phyloP scores from a whole-genome alignment of 208 protist genomes.

The Acanthamoeba sp. region DNA sequence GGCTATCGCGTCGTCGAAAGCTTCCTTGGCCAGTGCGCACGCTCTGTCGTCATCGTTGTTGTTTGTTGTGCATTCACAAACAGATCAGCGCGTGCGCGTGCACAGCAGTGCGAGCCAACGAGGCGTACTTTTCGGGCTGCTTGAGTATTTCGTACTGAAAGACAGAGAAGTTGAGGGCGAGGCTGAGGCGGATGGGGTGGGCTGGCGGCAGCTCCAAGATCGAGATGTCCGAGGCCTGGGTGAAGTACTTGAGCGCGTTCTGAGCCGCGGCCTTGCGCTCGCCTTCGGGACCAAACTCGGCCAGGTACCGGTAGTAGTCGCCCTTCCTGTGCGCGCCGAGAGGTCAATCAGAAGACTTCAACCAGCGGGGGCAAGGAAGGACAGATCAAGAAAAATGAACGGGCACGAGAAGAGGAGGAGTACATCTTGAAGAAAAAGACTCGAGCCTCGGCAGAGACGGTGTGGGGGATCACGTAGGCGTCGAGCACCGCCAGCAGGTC shows the following conservation, averaged over 20 bases:
- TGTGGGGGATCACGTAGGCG: slow-evolving; percentile 77
- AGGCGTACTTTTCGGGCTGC: slow-evolving; percentile 91
- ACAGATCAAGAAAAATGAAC: not conserved
- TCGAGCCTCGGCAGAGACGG: slow-evolving; percentile 88
- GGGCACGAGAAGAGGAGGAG: slow-evolving; percentile 80
- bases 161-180: slow-evolving; percentile 99
- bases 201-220: slow-evolving; percentile 92
- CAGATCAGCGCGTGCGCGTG: not conserved
- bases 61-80: too few relatives aligned
- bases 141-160: slow-evolving; percentile 99
- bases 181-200: slow-evolving; percentile 98
- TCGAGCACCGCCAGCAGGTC: slow-evolving; percentile 78
- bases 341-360: too few relatives aligned
- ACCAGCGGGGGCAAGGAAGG: too few relatives aligned
- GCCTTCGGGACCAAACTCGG: slow-evolving; percentile 95
- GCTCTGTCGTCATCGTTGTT: slow-evolving; percentile 89
- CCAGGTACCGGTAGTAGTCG: slow-evolving; percentile 98
- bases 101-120: not conserved
- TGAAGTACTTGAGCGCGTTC: slow-evolving; percentile 89
- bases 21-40: slow-evolving; percentile 97
- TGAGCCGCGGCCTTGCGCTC: slow-evolving; percentile 88
- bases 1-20: slow-evolving; percentile 96
- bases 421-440: slow-evolving; percentile 98
- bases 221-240: slow-evolving; percentile 85
- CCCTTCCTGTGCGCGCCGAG: slow-evolving; percentile 85